Percentiles rank a stretch among this genome's conserved stretches.
Evolutionary conservation across 306 rosid genomes (phyloP).

Genomic region (Alnus glutinosa): DNA sequence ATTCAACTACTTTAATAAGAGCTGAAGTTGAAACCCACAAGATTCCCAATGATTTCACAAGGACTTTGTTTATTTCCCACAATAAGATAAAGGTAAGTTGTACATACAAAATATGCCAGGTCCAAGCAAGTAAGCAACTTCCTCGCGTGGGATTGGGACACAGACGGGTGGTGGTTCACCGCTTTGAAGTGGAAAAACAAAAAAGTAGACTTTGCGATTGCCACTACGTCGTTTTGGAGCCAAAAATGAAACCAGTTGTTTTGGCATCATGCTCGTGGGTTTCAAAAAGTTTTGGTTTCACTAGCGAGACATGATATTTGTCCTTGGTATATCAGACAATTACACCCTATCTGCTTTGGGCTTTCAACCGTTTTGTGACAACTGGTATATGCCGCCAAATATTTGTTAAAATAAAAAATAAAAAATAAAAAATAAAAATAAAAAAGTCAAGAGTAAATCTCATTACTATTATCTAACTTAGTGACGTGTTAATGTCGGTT

Average conservation of each 20-base stretch:
- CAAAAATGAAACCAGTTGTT: neutral
- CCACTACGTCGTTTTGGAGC: neutral
- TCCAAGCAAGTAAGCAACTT: neutral
- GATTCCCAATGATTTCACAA: neutral
- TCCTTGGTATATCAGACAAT: too few relatives aligned
- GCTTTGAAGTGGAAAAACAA: neutral
- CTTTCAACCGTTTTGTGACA: too few relatives aligned
- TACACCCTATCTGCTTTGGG: too few relatives aligned
- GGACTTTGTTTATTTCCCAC: neutral
- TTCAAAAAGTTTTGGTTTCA: neutral
- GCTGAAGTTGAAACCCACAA: slow-evolving; percentile 23
- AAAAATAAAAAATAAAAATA: too few relatives aligned
- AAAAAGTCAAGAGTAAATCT: too few relatives aligned
- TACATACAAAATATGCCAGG: neutral
- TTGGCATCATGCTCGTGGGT: neutral
- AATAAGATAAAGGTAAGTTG: neutral
- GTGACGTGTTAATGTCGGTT: too few relatives aligned
- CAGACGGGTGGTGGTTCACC: neutral
- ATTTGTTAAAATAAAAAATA: too few relatives aligned
- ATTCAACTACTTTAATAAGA: neutral
- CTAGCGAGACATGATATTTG: too few relatives aligned
- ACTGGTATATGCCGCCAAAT: too few relatives aligned
- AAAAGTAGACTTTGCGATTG: neutral
- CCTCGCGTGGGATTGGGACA: neutral
- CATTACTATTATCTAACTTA: too few relatives aligned